These are phyloP conservation scores for Boletus vermiculosoides DNA, from an alignment of 768 basidiomycete species.

Conservation along the genomic window DNA sequence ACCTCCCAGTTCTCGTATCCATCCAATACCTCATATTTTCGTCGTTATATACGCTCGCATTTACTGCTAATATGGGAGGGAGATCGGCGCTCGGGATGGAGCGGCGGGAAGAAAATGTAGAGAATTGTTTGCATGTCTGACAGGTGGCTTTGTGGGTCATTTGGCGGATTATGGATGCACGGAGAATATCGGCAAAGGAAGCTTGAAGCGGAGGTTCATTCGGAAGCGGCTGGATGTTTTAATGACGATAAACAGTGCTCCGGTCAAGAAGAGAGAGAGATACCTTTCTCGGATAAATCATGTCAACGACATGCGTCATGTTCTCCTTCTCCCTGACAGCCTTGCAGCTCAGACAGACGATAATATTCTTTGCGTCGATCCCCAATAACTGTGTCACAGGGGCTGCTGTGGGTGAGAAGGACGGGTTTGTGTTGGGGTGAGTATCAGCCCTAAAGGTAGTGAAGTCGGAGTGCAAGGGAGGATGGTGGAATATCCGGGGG, in stretches of 20 bases:
- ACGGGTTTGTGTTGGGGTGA: conserved; percentile 9
- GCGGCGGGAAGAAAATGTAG: conserved; percentile 68
- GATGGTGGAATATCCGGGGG: conserved; percentile 45
- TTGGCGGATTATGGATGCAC: conserved; percentile 74
- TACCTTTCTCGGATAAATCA: conserved; percentile 86
- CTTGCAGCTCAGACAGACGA: conserved; percentile 75
- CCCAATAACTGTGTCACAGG: conserved; percentile 87
- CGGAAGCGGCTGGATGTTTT: conserved; percentile 29
- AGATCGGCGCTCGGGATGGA: conserved; percentile 62
- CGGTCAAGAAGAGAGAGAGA: conserved; percentile 8
- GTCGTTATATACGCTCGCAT: conserved; percentile 76
- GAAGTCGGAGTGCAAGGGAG: conserved; percentile 9
- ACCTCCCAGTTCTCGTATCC: conserved; percentile 46
- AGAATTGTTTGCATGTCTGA: conserved; percentile 73
- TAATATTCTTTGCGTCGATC: conserved; percentile 71
- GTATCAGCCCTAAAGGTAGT: conserved; percentile 21
- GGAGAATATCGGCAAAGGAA: conserved; percentile 68
- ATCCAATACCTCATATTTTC: conserved; percentile 77
- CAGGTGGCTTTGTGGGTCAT: conserved; percentile 87
- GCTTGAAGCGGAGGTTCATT: conserved; percentile 39
- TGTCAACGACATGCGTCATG: conserved; percentile 79
- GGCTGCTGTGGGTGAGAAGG: conserved; percentile 47
- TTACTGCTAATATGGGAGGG: conserved; percentile 84
- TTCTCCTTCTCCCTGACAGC: conserved; percentile 70
- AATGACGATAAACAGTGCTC: background rate